Base-by-base conservation (phyloP, 805 yeast species). In the Sugiyamaella marilandica region DNA sequence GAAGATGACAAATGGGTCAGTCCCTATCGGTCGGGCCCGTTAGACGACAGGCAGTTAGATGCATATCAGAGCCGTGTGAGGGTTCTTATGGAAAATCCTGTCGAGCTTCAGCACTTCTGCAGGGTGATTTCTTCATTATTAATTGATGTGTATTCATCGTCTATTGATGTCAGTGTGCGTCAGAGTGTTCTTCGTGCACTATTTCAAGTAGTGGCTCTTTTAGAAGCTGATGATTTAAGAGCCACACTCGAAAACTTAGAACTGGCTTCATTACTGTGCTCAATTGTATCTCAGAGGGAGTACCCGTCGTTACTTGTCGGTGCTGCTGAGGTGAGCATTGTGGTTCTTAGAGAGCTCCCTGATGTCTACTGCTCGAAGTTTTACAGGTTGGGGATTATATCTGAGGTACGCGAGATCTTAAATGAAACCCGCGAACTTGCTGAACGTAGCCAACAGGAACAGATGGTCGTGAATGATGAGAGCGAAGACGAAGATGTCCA, bases 361-460 rank as follows among this genome's bases (percentile, higher is more conserved):
- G 69, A 67, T 0, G 54, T 65, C 0, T 82, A 78, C 52, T 61
- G 81, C 5, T 60, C 65, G 0, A 74, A 72, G 8, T 79, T 88
- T 56, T 84, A 79, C 59, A 76, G 86, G 51, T 95, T 88, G 61
- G 96, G 96, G 0, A 66, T 85, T n/a, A 64, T 84, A 2, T 67
- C 75, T 14, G 87, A 84, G 62, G 71, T 77, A 9, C 58, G 68
- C 14, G 60, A 60, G 13, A 53, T 57, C 7, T 59, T 62, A 3
- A 61, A 63, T 10, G 58, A 62, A 8, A 62, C 63, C 14, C 60
- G 57, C 4, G 64, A 59, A 18, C 64, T 55, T 2, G 57, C 57
- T 47, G 60, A 62, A 51, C 35, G 14, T 33, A 59, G 52, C n/a
- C 60, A 57, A 16, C 63, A 24, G 7, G 57, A 2, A 7, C 29